These are phyloP conservation scores for Kurtzmaniella quercitrusa DNA, from an alignment of 1,139 yeast species.

Conservation along the genomic window DNA sequence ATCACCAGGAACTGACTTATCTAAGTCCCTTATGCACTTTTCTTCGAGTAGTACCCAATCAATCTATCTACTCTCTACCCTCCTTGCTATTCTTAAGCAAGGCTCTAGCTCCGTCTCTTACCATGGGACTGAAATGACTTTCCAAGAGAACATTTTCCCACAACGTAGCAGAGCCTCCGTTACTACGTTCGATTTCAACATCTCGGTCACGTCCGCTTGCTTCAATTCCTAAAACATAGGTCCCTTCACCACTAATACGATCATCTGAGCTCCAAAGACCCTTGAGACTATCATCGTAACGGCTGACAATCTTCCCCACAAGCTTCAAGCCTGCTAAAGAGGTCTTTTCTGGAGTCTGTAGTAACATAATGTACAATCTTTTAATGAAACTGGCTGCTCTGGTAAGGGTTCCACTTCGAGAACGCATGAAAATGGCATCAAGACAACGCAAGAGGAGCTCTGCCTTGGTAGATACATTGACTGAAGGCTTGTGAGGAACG, in stretches of 20 bases:
- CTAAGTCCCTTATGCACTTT: background rate
- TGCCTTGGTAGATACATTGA: conserved; percentile 83
- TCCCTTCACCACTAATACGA: conserved; percentile 58
- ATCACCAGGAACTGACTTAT: background rate
- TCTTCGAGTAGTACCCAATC: background rate
- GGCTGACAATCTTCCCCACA: conserved; percentile 66
- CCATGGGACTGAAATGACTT: conserved; percentile 77
- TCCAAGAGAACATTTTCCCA: conserved; percentile 83
- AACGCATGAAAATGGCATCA: conserved; percentile 77
- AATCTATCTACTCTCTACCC: background rate
- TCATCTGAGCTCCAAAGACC: conserved; percentile 87
- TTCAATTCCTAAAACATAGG: conserved; percentile 68
- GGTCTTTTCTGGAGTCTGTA: conserved; percentile 87
- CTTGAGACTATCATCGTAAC: conserved; percentile 61
- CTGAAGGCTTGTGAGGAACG: conserved; percentile 54
- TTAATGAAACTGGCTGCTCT: conserved; percentile 85
- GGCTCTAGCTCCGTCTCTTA: conserved; percentile 50
- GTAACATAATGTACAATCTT: conserved; percentile 59
- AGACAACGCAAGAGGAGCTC: conserved; percentile 75
- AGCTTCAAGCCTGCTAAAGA: conserved; percentile 73
- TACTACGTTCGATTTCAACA: conserved; percentile 66
- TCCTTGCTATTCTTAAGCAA: conserved; percentile 38
- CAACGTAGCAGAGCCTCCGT: conserved; percentile 81
- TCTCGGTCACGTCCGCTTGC: conserved; percentile 36
- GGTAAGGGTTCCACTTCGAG: conserved; percentile 63